Evolutionary conservation across 306 rosid genomes (phyloP).

Genomic region (Cucurbita ficifolia): DNA sequence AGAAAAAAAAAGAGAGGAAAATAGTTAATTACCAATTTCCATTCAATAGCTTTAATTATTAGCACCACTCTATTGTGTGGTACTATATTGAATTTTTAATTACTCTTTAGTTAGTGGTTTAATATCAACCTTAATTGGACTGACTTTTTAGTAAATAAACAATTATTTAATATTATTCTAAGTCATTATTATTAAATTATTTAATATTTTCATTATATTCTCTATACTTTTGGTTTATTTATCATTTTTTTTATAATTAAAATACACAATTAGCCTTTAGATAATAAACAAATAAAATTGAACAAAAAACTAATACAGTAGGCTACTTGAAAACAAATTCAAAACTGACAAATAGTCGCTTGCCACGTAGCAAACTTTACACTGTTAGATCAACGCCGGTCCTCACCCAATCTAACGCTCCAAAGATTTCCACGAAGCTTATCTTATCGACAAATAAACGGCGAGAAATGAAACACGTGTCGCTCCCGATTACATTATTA

Average conservation of each 20-base stretch:
- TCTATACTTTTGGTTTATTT: too few species aligned
- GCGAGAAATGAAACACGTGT: slow-evolving; percentile 22
- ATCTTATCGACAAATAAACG: slow-evolving; percentile 20
- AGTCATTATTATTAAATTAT: too few species aligned
- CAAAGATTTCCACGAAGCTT: not conserved
- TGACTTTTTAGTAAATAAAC: too few species aligned
- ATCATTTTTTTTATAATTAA: too few species aligned
- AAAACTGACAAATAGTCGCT: not conserved
- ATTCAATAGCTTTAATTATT: too few species aligned
- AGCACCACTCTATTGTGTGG: not conserved
- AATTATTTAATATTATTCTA: too few species aligned
- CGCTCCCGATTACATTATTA: slow-evolving; percentile 22
- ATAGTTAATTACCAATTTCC: not conserved
- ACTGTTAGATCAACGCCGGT: not conserved
- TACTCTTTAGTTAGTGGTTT: too few species aligned
- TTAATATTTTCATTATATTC: too few species aligned
- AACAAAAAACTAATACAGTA: too few species aligned
- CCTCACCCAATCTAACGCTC: slow-evolving; percentile 8
- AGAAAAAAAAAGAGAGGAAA: not conserved
- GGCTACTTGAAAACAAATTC: not conserved
- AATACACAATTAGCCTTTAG: too few species aligned
- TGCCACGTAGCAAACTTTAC: not conserved
- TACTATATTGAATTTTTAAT: not conserved
- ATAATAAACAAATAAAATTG: too few species aligned
- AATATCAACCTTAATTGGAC: too few species aligned